Evolutionary conservation across 2,329 filamentous ascomycete genomes (phyloP).

Genomic region (Macrophomina phaseolina): DNA sequence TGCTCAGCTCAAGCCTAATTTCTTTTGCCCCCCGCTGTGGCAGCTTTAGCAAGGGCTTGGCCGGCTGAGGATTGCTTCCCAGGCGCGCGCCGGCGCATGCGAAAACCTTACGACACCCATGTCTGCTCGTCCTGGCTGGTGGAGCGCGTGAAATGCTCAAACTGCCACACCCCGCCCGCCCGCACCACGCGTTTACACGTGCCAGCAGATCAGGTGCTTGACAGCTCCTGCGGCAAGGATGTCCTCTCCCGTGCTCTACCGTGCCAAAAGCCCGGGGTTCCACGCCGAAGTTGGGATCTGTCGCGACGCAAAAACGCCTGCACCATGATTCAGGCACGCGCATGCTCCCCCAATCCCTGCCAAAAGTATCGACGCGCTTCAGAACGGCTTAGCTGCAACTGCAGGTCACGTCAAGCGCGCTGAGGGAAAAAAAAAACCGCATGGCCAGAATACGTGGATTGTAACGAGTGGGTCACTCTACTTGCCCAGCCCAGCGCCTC

Average conservation of each 20-base stretch:
- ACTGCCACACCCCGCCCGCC: not conserved
- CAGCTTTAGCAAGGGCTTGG: constrained; percentile 6
- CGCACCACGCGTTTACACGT: constrained; percentile 9
- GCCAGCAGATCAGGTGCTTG: constrained; percentile 9
- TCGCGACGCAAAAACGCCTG: not conserved
- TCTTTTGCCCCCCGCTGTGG: too few relatives aligned
- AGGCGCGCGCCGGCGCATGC: constrained; percentile 5
- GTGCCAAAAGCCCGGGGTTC: constrained; percentile 4
- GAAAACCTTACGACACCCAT: constrained; percentile 9
- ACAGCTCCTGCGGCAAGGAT: constrained; percentile 12
- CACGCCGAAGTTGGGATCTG: constrained; percentile 1
- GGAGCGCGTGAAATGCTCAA: constrained; percentile 3
- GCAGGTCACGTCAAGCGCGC: constrained; percentile 3
- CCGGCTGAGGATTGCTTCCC: not conserved
- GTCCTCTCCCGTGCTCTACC: constrained; percentile 8
- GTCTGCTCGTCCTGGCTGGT: not conserved
- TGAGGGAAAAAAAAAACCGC: not conserved
- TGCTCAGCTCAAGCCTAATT: too few relatives aligned
- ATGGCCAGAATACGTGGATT: constrained; percentile 5
- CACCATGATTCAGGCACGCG: constrained; percentile 1
- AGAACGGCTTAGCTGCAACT: constrained; percentile 22
- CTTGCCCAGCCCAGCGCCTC: not conserved
- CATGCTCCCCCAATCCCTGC: constrained; percentile 1
- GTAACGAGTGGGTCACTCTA: not conserved
- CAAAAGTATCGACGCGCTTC: not conserved